Conservation (phyloP, 1,284 basidiomycete species). For the Meira miltonrushii region DNA sequence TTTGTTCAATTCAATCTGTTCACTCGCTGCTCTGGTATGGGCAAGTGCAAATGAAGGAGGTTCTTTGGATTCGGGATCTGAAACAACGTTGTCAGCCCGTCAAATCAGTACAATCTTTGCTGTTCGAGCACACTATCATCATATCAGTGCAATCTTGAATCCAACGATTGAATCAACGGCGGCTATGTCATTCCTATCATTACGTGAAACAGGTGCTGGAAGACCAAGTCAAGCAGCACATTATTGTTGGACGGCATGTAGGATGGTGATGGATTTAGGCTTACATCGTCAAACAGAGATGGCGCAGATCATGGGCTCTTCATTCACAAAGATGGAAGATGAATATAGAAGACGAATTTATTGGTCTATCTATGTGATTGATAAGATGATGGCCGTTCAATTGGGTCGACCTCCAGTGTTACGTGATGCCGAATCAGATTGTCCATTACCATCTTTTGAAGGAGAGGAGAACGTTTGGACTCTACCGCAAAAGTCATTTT, state of each 20-base stretch:
- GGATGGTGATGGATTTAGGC: constrained; percentile 38
- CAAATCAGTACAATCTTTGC: constrained; percentile 28
- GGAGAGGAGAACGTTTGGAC: constrained; percentile 23
- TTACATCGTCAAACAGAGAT: constrained; percentile 27
- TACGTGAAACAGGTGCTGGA: constrained; percentile 35
- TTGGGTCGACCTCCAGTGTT: constrained; percentile 34
- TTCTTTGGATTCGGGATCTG: not conserved
- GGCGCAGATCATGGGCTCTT: constrained; percentile 21
- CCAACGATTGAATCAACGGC: constrained; percentile 33
- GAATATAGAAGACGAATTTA: constrained; percentile 30
- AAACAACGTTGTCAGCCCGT: constrained; percentile 1
- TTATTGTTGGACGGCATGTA: constrained; percentile 28
- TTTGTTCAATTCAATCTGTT: constrained; percentile 30
- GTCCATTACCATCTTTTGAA: constrained; percentile 25
- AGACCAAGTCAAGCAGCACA: constrained; percentile 27
- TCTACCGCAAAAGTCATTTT: not conserved
- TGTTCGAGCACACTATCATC: constrained; percentile 25
- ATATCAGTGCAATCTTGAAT: constrained; percentile 32
- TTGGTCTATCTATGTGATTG: constrained; percentile 33
- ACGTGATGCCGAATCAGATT: constrained; percentile 38
- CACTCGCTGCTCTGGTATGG: constrained; percentile 30
- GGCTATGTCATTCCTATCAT: constrained; percentile 33
- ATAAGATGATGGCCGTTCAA: constrained; percentile 31
- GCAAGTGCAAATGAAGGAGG: constrained; percentile 9
- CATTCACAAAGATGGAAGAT: constrained; percentile 29